A percentile compares a stretch with the other conserved stretches of the same genome.
These are phyloP conservation scores for Phytophthora pini DNA, from an alignment of 352 stramenopile genomes.

Conservation along the genomic window DNA sequence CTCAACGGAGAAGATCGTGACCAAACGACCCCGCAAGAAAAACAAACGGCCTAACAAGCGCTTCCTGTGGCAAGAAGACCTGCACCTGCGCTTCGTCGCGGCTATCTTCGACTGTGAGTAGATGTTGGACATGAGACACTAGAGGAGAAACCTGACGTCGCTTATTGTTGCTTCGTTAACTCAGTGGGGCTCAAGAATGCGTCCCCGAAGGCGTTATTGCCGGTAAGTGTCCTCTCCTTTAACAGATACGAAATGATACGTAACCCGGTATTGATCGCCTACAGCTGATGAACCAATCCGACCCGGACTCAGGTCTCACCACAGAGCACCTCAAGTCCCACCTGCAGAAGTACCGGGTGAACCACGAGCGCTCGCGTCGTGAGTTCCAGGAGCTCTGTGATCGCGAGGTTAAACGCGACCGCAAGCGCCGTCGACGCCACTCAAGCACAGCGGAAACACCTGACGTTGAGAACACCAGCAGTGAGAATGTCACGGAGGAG, in stretches of 20 bases:
- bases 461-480: not conserved
- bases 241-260: conserved; percentile 5
- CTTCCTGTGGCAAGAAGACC: conserved; percentile 83
- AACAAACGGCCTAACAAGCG: conserved; percentile 78
- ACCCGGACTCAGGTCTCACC: conserved; percentile 55
- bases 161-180: conserved; percentile 7
- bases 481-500: not conserved
- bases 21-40: conserved; percentile 62
- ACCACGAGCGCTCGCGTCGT: conserved; percentile 72
- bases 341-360: conserved; percentile 86
- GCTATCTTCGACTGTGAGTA: conserved; percentile 83
- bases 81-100: conserved; percentile 82
- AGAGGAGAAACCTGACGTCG: not conserved
- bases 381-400: conserved; percentile 83
- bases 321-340: conserved; percentile 88
- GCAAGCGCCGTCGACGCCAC: conserved; percentile 41
- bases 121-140: not conserved
- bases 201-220: conserved; percentile 71
- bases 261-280: not conserved
- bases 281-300: conserved; percentile 67
- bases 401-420: conserved; percentile 56
- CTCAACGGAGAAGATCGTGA: not conserved
- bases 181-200: conserved; percentile 84
- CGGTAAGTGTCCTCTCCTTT: conserved; percentile 33
- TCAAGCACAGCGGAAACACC: no score